A percentile compares a stretch with the other conserved stretches of the same genome.
These are phyloP conservation scores for Albugo laibachii DNA, from an alignment of 352 stramenopile species.

Conservation along the genomic window DNA sequence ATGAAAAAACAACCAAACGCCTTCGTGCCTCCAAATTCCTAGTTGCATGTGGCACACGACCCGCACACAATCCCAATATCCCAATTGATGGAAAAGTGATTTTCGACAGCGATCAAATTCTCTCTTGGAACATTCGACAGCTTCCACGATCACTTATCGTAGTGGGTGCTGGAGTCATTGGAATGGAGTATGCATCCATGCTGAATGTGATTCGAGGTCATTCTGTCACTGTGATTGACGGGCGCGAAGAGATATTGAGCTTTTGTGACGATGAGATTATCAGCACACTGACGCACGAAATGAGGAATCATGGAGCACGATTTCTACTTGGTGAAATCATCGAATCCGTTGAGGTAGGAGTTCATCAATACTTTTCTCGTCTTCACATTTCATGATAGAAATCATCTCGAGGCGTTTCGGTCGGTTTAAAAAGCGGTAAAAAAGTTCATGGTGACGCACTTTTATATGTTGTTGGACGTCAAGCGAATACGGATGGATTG, in stretches of 20 bases:
- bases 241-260: conserved; percentile 43
- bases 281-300: conserved; percentile 74
- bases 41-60: conserved; percentile 68
- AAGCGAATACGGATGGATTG: conserved; percentile 56
- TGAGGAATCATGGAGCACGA: conserved; percentile 72
- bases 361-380: neutral
- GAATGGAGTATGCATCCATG: conserved; percentile 85
- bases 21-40: conserved; percentile 61
- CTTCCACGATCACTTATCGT: conserved; percentile 63
- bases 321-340: conserved; percentile 72
- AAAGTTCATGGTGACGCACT: conserved; percentile 42
- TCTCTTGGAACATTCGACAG: conserved; percentile 38
- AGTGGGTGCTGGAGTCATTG: conserved; percentile 69
- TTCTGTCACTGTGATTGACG: conserved; percentile 74
- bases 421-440: conserved; percentile 62
- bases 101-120: conserved; percentile 69
- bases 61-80: conserved; percentile 50
- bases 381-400: conserved; percentile 11
- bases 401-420: conserved; percentile 28
- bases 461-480: conserved; percentile 62
- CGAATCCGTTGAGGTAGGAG: conserved; percentile 34
- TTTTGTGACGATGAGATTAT: conserved; percentile 79
- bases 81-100: conserved; percentile 70
- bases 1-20: conserved; percentile 1
- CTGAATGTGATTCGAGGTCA: conserved; percentile 75